Conservation (phyloP, 495 filamentous ascomycete genomes). For the Podospora pseudoanserina region DNA sequence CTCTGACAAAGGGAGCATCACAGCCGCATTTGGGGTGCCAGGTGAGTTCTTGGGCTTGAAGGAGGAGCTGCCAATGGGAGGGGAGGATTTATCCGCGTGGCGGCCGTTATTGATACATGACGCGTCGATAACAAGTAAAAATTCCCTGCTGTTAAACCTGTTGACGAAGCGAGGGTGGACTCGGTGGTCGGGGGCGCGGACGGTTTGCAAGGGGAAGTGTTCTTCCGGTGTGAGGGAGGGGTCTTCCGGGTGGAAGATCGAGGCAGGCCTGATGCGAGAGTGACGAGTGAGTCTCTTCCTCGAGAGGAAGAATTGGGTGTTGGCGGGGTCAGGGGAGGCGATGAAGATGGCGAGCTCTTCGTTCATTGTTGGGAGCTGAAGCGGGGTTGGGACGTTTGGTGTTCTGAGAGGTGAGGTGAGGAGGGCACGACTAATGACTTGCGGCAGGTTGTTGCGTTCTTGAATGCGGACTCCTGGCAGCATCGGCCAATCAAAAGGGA, state of each 20-base stretch:
- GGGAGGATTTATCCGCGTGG: constrained; percentile 5
- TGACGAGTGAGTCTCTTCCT: constrained; percentile 1
- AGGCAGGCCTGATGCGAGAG: constrained; percentile 20
- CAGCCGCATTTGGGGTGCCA: neutral
- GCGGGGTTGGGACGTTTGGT: neutral
- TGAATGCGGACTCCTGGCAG: too few relatives aligned
- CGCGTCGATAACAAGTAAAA: constrained; percentile 42
- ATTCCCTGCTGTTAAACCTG: constrained; percentile 37
- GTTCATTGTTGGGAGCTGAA: neutral
- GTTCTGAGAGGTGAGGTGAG: too few relatives aligned
- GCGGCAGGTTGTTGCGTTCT: too few relatives aligned
- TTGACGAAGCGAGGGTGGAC: constrained; percentile 36
- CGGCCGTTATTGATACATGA: constrained; percentile 40
- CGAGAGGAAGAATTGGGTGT: neutral
- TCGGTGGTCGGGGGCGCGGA: constrained; percentile 20
- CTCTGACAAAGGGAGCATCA: constrained; percentile 18
- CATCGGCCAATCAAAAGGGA: too few relatives aligned
- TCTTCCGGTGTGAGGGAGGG: constrained; percentile 27
- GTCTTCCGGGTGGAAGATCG: constrained; percentile 28
- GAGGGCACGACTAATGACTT: too few relatives aligned
- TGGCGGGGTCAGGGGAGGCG: neutral
- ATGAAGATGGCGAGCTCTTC: neutral
- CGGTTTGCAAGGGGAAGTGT: constrained; percentile 36
- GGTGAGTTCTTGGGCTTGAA: constrained; percentile 33
- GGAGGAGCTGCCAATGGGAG: constrained; percentile 34